Percentiles rank a stretch among this genome's conserved stretches.
Evolutionary conservation across 768 basidiomycete genomes (phyloP).

Genomic region (Russula sp.): DNA sequence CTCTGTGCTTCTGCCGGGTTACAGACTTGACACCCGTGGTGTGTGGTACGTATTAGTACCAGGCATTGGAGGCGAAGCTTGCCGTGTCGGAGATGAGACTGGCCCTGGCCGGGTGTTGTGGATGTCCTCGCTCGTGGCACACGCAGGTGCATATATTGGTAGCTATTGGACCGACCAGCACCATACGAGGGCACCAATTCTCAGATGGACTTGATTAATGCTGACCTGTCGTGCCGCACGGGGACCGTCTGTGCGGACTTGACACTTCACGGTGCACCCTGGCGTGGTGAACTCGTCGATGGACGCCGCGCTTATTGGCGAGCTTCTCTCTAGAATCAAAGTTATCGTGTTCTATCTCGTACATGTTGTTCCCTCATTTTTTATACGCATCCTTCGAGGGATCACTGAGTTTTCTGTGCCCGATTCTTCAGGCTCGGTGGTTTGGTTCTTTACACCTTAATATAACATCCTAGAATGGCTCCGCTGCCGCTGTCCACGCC

Average conservation of each 20-base stretch:
- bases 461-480: slow-evolving; percentile 54
- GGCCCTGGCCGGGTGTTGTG: slow-evolving; percentile 60
- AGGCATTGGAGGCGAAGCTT: slow-evolving; percentile 50
- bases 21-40: neutral
- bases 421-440: slow-evolving; percentile 48
- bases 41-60: slow-evolving; percentile 40
- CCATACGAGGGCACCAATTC: slow-evolving; percentile 72
- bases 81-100: slow-evolving; percentile 35
- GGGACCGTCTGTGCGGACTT: slow-evolving; percentile 26
- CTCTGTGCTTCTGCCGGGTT: neutral
- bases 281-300: slow-evolving; percentile 65
- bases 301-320: slow-evolving; percentile 38
- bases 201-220: slow-evolving; percentile 62
- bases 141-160: slow-evolving; percentile 60
- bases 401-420: neutral
- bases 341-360: slow-evolving; percentile 56
- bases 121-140: slow-evolving; percentile 68
- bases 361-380: slow-evolving; percentile 27
- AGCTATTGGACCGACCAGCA: slow-evolving; percentile 49
- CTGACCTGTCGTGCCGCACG: slow-evolving; percentile 45
- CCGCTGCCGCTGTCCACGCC: slow-evolving; percentile 60
- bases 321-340: slow-evolving; percentile 43
- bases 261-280: slow-evolving; percentile 63
- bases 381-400: neutral
- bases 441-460: slow-evolving; percentile 62